Evolutionary conservation across 2,329 filamentous ascomycete genomes (phyloP), one percentile per base, ranked within the genome.

Genomic region (Aspergillus proliferans): DNA sequence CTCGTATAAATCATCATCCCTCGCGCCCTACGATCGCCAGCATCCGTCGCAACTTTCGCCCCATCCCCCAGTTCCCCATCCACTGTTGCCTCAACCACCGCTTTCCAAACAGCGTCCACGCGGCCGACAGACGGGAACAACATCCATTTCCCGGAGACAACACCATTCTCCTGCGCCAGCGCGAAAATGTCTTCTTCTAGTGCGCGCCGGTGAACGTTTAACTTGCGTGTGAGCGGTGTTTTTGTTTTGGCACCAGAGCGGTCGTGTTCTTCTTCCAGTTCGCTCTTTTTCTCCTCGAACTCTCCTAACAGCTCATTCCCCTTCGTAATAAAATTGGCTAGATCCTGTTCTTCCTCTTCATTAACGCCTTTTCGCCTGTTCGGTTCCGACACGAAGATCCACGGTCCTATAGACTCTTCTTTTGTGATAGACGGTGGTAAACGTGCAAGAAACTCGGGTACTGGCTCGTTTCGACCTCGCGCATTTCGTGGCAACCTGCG

Each of bases 1-100:
- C 74, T 72, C 4, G 88, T 94, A 66, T 94, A 94, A 6, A 94
- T 74, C 56, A 86, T 91, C 22, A 94, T 82, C 39, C 93, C 68
- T 18, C 82, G 76, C 19, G 51, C 62, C n/a, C 71, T 68, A 1
- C 67, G 43, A 5, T 53, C 66, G 56, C 69, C 71, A 5, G 8
- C 10, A 8, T 77, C 65, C 1, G 86, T 81, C 1, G 84, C 81
- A 10, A 91, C 85, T 68, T 93, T 94, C 8, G 88, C 86, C 1
- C 73, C 77, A 36, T 82, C 78, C 0, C 89, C 89, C 2, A 95
- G 77, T 54, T 86, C 78, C 51, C 85, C 84, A 26, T 81, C 78
- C 10, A 80, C 79, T 0, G 87, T 87, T 2, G 81, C 86, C 46
- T 76, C 76, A 4, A 83, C 86, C 8, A 94, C 75, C 7, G 75